Percentiles rank a stretch among this genome's conserved stretches.
Conservation (phyloP, 345 rosid species). For the Populus alba region DNA sequence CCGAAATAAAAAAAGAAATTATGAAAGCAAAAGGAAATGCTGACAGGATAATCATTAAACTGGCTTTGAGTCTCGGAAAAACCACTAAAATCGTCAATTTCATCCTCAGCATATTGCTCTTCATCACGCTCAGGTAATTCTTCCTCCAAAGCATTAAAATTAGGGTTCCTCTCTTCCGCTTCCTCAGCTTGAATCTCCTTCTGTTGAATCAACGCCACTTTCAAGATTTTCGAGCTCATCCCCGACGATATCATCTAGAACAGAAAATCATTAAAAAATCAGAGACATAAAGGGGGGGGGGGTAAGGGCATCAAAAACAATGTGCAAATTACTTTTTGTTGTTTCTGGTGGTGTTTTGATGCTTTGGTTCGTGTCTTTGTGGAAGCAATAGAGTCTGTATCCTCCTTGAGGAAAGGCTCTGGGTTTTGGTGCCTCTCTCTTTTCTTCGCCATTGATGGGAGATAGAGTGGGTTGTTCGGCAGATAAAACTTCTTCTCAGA, state of each 20-base stretch:
- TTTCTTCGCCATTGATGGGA: conserved; percentile 43
- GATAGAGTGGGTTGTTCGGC: not conserved
- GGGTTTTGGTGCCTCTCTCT: conserved; percentile 63
- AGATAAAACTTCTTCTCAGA: not conserved
- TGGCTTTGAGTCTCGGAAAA: conserved; percentile 58
- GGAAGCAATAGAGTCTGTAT: conserved; percentile 43
- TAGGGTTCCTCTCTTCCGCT: conserved; percentile 34
- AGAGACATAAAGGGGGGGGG: not conserved
- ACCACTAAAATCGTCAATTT: conserved; percentile 61
- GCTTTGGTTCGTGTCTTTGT: conserved; percentile 61
- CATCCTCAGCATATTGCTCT: conserved; percentile 43
- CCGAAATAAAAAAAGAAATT: not conserved
- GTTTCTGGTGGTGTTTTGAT: conserved; percentile 60
- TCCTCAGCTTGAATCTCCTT: conserved; percentile 73
- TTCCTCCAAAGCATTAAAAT: conserved; percentile 35
- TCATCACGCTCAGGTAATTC: conserved; percentile 23
- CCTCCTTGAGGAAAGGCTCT: conserved; percentile 51
- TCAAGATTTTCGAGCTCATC: conserved; percentile 78
- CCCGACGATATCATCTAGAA: conserved; percentile 59
- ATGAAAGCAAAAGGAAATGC: not conserved
- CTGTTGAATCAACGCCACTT: conserved; percentile 78
- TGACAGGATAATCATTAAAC: conserved; percentile 53
- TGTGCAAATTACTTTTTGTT: conserved; percentile 34
- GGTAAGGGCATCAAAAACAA: not conserved
- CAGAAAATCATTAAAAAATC: not conserved